Conservation (phyloP, 306 rosid genomes). For the Abrus pulchellus region DNA sequence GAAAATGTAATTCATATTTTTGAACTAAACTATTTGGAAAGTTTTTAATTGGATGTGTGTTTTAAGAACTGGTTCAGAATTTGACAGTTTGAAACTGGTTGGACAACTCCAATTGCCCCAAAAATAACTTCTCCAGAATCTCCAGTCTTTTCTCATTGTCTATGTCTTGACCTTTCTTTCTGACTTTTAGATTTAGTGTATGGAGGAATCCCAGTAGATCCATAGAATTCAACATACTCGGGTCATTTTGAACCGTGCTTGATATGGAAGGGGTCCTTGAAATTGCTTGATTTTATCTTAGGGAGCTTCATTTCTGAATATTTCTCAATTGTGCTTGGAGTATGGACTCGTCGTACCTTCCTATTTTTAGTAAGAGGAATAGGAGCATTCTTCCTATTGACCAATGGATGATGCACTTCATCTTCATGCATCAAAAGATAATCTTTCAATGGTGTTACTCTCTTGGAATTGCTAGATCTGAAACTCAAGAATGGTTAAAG, state of each 20-base stretch:
- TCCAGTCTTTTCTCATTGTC: constrained; percentile 86
- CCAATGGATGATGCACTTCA: constrained; percentile 52
- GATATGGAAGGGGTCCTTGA: constrained; percentile 78
- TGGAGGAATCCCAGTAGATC: constrained; percentile 73
- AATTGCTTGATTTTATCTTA: constrained; percentile 79
- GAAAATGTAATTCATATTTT: too few relatives aligned
- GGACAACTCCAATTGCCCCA: constrained; percentile 35
- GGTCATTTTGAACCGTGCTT: constrained; percentile 82
- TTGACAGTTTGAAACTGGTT: too few relatives aligned
- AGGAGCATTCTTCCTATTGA: constrained; percentile 59
- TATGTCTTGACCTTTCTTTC: constrained; percentile 84
- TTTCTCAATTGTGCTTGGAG: constrained; percentile 63
- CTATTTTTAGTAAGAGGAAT: constrained; percentile 65
- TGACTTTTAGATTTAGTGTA: constrained; percentile 76
- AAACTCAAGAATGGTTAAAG: background rate
- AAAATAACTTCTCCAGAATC: constrained; percentile 51
- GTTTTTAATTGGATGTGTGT: too few relatives aligned
- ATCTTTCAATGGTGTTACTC: constrained; percentile 79
- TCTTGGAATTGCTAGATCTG: constrained; percentile 51
- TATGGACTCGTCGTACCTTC: constrained; percentile 61
- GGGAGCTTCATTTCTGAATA: constrained; percentile 77
- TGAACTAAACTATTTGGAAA: too few relatives aligned
- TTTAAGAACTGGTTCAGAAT: too few relatives aligned
- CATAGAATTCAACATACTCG: constrained; percentile 80
- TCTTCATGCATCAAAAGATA: constrained; percentile 86